Conservation (phyloP, 73 alveolate species). For the Symbiodinium natans region DNA sequence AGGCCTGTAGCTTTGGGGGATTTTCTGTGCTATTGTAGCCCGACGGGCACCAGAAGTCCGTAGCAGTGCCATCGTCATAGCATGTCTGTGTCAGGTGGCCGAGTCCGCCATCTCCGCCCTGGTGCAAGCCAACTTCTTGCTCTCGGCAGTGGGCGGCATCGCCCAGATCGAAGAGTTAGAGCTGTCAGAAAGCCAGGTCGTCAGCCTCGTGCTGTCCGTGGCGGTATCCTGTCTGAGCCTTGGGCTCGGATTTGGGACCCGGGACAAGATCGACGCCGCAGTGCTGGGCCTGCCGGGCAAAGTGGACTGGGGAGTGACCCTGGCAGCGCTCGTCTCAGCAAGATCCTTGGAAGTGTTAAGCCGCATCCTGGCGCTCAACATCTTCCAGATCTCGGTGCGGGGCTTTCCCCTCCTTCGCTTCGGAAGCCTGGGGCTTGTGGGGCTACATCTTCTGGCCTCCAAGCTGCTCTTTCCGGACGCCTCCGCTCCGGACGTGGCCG, state of each 20-base stretch:
- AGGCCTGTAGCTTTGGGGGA: no score
- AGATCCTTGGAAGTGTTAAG: not conserved
- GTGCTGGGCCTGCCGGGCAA: not conserved
- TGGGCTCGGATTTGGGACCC: not conserved
- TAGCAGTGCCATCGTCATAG: no score
- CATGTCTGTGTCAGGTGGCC: not conserved
- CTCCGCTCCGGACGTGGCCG: not conserved
- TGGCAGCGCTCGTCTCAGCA: not conserved
- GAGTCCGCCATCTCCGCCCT: not conserved
- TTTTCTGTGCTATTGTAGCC: no score
- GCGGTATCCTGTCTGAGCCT: not conserved
- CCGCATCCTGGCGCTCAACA: not conserved
- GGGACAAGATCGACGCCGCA: not conserved
- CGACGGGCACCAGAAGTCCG: no score
- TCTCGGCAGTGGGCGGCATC: not conserved
- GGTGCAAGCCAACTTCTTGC: not conserved
- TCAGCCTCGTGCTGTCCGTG: not conserved
- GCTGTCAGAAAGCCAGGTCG: not conserved
- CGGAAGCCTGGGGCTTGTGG: not conserved
- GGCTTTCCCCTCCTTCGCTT: not conserved
- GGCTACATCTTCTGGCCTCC: not conserved
- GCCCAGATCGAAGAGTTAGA: not conserved
- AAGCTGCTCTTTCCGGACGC: not conserved
- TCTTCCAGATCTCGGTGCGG: not conserved
- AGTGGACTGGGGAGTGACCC: not conserved